These are phyloP conservation scores for Penicillium cinerascens DNA, from an alignment of 495 filamentous ascomycete species.

Conservation along the genomic window DNA sequence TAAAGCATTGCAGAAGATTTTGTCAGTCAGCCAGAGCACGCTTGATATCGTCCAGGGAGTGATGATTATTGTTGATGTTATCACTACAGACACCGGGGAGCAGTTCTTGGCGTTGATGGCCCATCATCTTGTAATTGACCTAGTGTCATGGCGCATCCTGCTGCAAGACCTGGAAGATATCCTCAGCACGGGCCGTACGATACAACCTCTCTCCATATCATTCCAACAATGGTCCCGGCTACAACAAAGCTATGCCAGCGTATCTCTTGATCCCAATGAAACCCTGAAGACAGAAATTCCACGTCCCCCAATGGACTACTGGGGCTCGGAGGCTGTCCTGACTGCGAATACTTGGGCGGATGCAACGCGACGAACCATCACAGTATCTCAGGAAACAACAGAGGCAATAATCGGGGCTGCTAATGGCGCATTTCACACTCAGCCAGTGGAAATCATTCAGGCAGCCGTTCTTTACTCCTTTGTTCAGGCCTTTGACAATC, in stretches of 20 bases:
- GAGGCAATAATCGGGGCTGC: not conserved
- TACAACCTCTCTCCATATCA: not conserved
- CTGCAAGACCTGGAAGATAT: slow-evolving; percentile 56
- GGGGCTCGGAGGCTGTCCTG: not conserved
- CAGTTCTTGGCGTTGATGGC: slow-evolving; percentile 40
- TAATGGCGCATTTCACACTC: not conserved
- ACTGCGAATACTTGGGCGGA: not conserved
- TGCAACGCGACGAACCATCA: not conserved
- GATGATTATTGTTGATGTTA: not conserved
- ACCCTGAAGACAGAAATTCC: not conserved
- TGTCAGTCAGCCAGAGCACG: not conserved
- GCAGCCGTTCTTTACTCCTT: not conserved
- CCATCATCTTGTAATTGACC: slow-evolving; percentile 59
- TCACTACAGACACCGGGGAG: slow-evolving; percentile 6
- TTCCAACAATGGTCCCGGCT: slow-evolving; percentile 6
- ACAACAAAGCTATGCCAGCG: not conserved
- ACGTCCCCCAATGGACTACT: not conserved
- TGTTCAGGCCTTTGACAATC: not conserved
- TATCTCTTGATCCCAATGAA: not conserved
- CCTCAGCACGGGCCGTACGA: slow-evolving; percentile 13
- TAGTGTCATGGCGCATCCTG: slow-evolving; percentile 58
- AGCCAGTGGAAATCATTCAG: slow-evolving; percentile 3
- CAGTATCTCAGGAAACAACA: not conserved
- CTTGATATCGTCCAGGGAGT: not conserved
- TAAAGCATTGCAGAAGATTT: not conserved